Evolutionary conservation across 305 asterid species (phyloP).

Genomic region (Rubia tinctorum): DNA sequence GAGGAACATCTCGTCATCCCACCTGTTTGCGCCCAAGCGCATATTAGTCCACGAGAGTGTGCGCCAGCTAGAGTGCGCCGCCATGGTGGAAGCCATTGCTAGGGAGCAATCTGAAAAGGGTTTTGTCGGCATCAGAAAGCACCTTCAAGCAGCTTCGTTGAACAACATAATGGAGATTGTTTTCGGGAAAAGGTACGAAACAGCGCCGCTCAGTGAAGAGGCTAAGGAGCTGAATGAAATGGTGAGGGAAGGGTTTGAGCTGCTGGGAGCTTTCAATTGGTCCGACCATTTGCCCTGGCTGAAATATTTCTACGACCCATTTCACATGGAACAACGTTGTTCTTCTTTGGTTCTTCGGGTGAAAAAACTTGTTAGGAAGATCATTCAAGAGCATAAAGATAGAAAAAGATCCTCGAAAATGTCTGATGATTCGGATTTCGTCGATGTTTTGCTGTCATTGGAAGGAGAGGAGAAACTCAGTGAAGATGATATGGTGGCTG

Average conservation of each 20-base stretch:
- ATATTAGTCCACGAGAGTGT: slow-evolving; percentile 40
- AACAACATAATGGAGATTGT: slow-evolving; percentile 54
- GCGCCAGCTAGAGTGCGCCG: slow-evolving; percentile 41
- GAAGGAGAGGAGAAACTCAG: slow-evolving; percentile 51
- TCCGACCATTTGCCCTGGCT: slow-evolving; percentile 68
- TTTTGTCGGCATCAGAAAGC: slow-evolving; percentile 37
- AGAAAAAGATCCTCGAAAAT: slow-evolving; percentile 7
- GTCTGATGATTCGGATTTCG: slow-evolving; percentile 33
- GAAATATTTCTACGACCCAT: slow-evolving; percentile 44
- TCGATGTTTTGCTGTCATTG: slow-evolving; percentile 53
- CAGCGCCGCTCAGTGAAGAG: slow-evolving; percentile 23
- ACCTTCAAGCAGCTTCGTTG: slow-evolving; percentile 44
- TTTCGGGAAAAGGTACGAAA: slow-evolving; percentile 48
- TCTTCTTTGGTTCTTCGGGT: slow-evolving; percentile 40
- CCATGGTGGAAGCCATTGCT: slow-evolving; percentile 38
- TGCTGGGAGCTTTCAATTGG: slow-evolving; percentile 67
- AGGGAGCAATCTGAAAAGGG: slow-evolving; percentile 42
- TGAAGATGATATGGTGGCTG: slow-evolving; percentile 61
- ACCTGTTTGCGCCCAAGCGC: slow-evolving; percentile 50
- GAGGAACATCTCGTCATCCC: slow-evolving; percentile 49
- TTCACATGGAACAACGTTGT: slow-evolving; percentile 40
- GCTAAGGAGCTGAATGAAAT: slow-evolving; percentile 42
- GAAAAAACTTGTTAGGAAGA: slow-evolving; percentile 35
- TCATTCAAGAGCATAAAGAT: slow-evolving; percentile 38
- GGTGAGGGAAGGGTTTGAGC: slow-evolving; percentile 60